phyloP scores from a whole-genome alignment of 2,329 filamentous ascomycete genomes.

The Pseudogymnoascus verrucosus region DNA sequence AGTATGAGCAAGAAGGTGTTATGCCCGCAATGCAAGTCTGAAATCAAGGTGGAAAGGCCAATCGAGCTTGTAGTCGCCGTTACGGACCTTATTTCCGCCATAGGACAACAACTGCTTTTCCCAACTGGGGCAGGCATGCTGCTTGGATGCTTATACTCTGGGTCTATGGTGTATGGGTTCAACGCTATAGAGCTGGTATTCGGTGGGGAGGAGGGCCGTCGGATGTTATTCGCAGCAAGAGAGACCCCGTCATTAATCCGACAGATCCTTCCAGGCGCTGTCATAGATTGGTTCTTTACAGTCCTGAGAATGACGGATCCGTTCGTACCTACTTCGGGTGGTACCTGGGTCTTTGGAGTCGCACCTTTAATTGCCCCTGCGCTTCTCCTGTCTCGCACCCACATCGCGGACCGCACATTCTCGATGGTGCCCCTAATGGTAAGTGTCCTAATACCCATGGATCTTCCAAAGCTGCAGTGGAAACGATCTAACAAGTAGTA shows the following conservation, averaged over 20 bases:
- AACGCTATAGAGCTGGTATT: conserved; percentile 60
- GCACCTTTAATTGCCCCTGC: conserved; percentile 60
- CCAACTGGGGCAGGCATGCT: conserved; percentile 25
- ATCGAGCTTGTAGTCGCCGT: conserved; percentile 57
- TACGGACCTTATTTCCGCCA: conserved; percentile 17
- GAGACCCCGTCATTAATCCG: neutral
- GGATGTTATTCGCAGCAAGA: conserved; percentile 38
- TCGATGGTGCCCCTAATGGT: conserved; percentile 29
- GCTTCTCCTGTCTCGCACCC: conserved; percentile 59
- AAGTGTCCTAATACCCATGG: conserved; percentile 46
- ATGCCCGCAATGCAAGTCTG: conserved; percentile 84
- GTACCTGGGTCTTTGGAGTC: conserved; percentile 35
- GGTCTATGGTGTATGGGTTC: conserved; percentile 49
- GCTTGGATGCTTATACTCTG: conserved; percentile 38
- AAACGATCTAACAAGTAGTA: conserved; percentile 10
- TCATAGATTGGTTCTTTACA: neutral
- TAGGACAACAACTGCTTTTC: conserved; percentile 19
- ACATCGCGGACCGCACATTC: conserved; percentile 43
- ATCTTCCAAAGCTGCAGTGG: conserved; percentile 16
- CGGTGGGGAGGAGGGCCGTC: conserved; percentile 50
- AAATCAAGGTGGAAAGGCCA: conserved; percentile 68
- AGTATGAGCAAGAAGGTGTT: conserved; percentile 54
- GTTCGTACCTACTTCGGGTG: conserved; percentile 19
- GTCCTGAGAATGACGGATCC: conserved; percentile 19
- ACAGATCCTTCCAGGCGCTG: neutral